phyloP scores from a whole-genome alignment of 495 filamentous ascomycete species.

The Daldinia loculata region DNA sequence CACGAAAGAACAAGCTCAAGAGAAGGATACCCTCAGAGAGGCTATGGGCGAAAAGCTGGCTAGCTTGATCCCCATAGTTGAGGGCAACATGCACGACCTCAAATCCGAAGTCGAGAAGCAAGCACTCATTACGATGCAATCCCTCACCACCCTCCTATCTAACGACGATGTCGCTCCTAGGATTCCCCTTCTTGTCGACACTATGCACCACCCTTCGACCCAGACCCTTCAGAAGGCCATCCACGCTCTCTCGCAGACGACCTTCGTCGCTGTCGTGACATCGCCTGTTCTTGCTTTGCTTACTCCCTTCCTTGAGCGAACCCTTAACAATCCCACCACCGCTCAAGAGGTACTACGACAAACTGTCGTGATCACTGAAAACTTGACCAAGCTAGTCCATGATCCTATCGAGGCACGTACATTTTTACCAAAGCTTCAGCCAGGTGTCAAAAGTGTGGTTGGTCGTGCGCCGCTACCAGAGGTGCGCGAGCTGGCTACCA shows the following conservation, averaged over 20 bases:
- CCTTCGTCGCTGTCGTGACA: slow-evolving; percentile 95
- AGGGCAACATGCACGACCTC: slow-evolving; percentile 94
- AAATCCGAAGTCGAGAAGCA: slow-evolving; percentile 91
- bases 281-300: slow-evolving; percentile 98
- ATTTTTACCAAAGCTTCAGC: slow-evolving; percentile 95
- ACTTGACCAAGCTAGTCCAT: slow-evolving; percentile 97
- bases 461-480: slow-evolving; percentile 92
- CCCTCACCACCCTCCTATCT: slow-evolving; percentile 86
- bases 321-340: slow-evolving; percentile 87
- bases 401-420: slow-evolving; percentile 95
- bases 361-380: slow-evolving; percentile 97
- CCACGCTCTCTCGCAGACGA: slow-evolving; percentile 96
- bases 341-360: slow-evolving; percentile 94
- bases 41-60: slow-evolving; percentile 93
- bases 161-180: slow-evolving; percentile 97
- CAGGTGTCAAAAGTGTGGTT: slow-evolving; percentile 88
- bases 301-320: slow-evolving; percentile 92
- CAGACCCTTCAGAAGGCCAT: slow-evolving; percentile 92
- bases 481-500: slow-evolving; percentile 86
- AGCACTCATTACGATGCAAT: slow-evolving; percentile 88
- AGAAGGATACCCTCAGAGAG: slow-evolving; percentile 88
- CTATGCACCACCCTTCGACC: slow-evolving; percentile 93
- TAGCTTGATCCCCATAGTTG: slow-evolving; percentile 88
- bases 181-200: slow-evolving; percentile 91
- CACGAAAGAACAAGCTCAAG: slow-evolving; percentile 77